Evolutionary conservation across 2,329 filamentous ascomycete genomes (phyloP), one percentile per base, ranked within the genome.

Genomic region (Drechslerella coelobrocha): DNA sequence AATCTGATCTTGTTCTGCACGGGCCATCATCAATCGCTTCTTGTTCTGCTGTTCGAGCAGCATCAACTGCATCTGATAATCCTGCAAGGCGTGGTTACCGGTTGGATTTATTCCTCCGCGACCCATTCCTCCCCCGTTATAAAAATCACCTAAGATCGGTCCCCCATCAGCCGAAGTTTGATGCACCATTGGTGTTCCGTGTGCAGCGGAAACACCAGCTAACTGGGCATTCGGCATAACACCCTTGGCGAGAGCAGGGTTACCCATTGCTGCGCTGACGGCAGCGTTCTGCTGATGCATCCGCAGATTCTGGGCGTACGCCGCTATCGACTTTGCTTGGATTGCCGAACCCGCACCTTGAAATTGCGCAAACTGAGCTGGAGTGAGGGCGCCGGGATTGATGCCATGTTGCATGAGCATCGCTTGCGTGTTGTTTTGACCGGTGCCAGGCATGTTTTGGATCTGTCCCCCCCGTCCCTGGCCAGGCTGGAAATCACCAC

Each of bases 31-130:
- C 52, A 93, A 82, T 17, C 90, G 83, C 79, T 92, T 92, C 83
- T 92, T 93, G 76, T 93, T 93, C 79, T 93, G 89, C 79, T 92
- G 90, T 79, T 93, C 90, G 14, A 93, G 83, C 53, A 92, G 80
- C 90, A 92, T 93, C 77, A 93, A 81, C 78, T 93, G 90, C 89
- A 92, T 92, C 81, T 93, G 90, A 76, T 93, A 93, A 78, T 94
- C 90, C 79, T 92, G 89, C 48, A 93, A 82, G 21, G 90, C 90
- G 78, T 92, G 89, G 77, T 91, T 93, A 79, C 88, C 89, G 54
- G 81, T 83, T 75, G 80, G 72, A 79, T 82, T 59, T 55, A 91
- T 75, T 83, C 75, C 73, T 80, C 78, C 69, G 75, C 76, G 69
- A 62, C 72, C 73, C 63, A 61, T 68, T 51, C 63, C 63, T 51